These are phyloP conservation scores for Monascus ruber DNA, from an alignment of 2,329 filamentous ascomycete species.

Conservation along the genomic window DNA sequence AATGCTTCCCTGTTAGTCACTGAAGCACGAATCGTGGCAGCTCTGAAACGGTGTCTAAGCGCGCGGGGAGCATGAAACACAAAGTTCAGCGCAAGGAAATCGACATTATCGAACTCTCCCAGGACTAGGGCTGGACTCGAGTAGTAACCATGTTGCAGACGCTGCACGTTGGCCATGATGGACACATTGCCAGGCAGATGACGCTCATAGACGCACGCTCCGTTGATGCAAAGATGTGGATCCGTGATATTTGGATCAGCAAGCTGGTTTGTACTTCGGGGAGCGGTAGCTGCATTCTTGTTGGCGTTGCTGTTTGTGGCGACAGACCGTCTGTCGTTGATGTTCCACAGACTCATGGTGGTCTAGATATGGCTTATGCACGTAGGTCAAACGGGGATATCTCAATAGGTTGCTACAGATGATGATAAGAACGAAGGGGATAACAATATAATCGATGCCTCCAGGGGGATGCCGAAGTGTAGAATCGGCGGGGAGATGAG, in stretches of 20 bases:
- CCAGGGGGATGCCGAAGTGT: no score
- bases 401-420: no score
- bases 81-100: constrained; percentile 39
- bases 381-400: neutral
- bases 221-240: constrained; percentile 25
- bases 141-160: constrained; percentile 40
- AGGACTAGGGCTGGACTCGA: constrained; percentile 33
- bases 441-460: no score
- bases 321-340: neutral
- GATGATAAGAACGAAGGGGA: no score
- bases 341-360: neutral
- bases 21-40: constrained; percentile 33
- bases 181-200: constrained; percentile 37
- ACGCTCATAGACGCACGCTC: constrained; percentile 39
- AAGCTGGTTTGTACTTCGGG: constrained; percentile 1
- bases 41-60: constrained; percentile 35
- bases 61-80: constrained; percentile 38
- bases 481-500: no score
- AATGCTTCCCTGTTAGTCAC: constrained; percentile 12
- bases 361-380: neutral
- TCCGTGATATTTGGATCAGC: constrained; percentile 27
- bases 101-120: constrained; percentile 30
- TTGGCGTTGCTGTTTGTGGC: neutral
- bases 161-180: constrained; percentile 39
- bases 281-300: neutral